Percentiles rank a stretch among this genome's conserved stretches.
phyloP scores from a whole-genome alignment of 495 filamentous ascomycete species.

The Neurospora sp. region DNA sequence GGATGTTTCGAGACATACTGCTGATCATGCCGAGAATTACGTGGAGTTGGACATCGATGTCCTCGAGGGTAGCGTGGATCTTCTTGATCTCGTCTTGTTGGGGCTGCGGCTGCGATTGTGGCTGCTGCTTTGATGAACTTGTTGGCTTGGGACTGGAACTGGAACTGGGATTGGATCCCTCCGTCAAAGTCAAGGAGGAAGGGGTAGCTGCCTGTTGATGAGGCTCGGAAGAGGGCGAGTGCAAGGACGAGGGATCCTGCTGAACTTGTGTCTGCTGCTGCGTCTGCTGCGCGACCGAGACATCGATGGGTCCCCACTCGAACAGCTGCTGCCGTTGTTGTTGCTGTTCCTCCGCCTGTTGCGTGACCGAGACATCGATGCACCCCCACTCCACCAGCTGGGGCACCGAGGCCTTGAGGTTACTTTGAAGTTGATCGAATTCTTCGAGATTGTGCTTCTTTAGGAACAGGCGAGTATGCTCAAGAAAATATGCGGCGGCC shows the following conservation, averaged over 20 bases:
- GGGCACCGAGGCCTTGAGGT: background rate
- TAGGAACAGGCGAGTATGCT: background rate
- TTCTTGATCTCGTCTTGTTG: background rate
- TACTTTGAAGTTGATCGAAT: background rate
- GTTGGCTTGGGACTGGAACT: background rate
- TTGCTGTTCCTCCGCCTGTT: background rate
- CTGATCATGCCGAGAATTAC: background rate
- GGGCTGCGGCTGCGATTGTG: background rate
- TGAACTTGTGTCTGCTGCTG: background rate
- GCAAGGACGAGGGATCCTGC: background rate
- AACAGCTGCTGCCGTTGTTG: background rate
- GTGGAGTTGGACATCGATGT: background rate
- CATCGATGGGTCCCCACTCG: background rate
- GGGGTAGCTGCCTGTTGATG: background rate
- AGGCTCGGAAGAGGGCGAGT: background rate
- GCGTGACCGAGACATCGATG: background rate
- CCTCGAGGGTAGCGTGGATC: background rate
- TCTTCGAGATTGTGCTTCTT: background rate
- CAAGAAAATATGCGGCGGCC: background rate
- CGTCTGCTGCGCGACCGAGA: background rate
- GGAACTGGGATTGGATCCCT: background rate
- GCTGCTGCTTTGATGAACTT: background rate
- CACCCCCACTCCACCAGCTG: background rate
- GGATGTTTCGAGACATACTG: background rate
- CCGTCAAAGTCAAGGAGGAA: background rate